phyloP scores from a whole-genome alignment of 768 basidiomycete genomes.

The Suillus paluster region DNA sequence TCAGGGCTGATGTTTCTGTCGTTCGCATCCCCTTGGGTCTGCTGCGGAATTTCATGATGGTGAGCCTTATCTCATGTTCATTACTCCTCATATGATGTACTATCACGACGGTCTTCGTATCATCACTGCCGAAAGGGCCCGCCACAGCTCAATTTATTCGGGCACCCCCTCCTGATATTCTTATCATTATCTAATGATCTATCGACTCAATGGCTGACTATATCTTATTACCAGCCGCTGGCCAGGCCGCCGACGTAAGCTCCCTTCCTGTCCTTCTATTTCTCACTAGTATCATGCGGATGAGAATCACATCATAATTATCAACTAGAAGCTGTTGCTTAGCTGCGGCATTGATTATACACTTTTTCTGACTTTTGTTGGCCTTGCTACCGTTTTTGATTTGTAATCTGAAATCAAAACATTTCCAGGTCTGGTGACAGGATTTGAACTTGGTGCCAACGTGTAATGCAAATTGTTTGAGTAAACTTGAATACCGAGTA shows the following conservation, averaged over 20 bases:
- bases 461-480: not conserved
- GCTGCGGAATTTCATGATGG: conserved; percentile 21
- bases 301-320: conserved; percentile 43
- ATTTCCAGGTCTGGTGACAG: not conserved
- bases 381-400: not conserved
- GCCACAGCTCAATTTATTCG: conserved; percentile 86
- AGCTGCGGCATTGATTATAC: conserved; percentile 70
- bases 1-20: not conserved
- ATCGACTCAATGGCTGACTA: conserved; percentile 12
- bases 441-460: not conserved
- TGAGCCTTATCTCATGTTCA: conserved; percentile 34
- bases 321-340: conserved; percentile 93
- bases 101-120: conserved; percentile 96
- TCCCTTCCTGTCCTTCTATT: not conserved
- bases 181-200: conserved; percentile 6
- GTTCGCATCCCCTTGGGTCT: conserved; percentile 12
- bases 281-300: conserved; percentile 15
- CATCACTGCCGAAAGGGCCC: conserved; percentile 84
- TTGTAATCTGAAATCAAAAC: not conserved
- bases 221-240: not conserved
- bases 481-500: not conserved
- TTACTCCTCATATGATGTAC: conserved; percentile 57
- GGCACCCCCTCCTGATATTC: conserved; percentile 78
- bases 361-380: conserved; percentile 37
- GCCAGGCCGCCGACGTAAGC: not conserved